phyloP scores from a whole-genome alignment of 768 basidiomycete genomes.

The Neoboletus subvelutipes region DNA sequence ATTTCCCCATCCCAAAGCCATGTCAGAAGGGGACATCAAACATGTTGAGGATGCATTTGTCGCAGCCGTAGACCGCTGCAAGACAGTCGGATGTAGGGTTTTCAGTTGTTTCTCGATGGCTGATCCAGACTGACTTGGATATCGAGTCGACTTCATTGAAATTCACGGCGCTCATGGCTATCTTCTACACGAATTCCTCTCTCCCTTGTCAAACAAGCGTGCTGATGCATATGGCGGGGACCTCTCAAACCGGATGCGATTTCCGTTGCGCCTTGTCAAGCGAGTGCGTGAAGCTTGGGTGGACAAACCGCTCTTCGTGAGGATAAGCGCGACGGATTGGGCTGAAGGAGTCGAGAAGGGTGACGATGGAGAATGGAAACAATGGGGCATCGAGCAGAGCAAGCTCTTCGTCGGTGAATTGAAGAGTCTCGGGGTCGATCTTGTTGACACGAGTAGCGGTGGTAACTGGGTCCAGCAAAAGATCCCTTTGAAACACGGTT shows the following conservation, averaged over 20 bases:
- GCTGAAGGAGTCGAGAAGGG: slow-evolving; percentile 54
- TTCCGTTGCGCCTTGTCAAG: slow-evolving; percentile 57
- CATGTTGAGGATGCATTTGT: slow-evolving; percentile 61
- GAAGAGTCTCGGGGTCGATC: slow-evolving; percentile 62
- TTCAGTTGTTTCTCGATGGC: background rate
- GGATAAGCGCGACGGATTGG: slow-evolving; percentile 70
- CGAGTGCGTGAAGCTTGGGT: slow-evolving; percentile 56
- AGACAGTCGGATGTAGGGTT: slow-evolving; percentile 59
- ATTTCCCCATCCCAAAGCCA: slow-evolving; percentile 57
- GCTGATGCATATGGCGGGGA: slow-evolving; percentile 71
- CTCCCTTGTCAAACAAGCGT: slow-evolving; percentile 72
- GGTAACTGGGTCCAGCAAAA: slow-evolving; percentile 64
- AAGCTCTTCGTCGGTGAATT: slow-evolving; percentile 55
- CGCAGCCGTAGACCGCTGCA: slow-evolving; percentile 51
- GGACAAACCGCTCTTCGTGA: slow-evolving; percentile 68
- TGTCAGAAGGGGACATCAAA: slow-evolving; percentile 55
- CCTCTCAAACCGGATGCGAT: slow-evolving; percentile 71
- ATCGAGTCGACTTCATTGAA: slow-evolving; percentile 68
- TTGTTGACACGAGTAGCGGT: slow-evolving; percentile 72
- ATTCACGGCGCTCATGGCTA: slow-evolving; percentile 69
- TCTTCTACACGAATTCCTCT: slow-evolving; percentile 65
- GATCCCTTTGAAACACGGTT: slow-evolving; percentile 52
- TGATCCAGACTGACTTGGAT: slow-evolving; percentile 8
- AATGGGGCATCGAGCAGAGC: slow-evolving; percentile 81
- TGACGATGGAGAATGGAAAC: slow-evolving; percentile 53